Percentiles rank a stretch among this genome's conserved stretches.
phyloP scores from a whole-genome alignment of 73 alveolate species.

The Tetrahymena malaccensis region DNA sequence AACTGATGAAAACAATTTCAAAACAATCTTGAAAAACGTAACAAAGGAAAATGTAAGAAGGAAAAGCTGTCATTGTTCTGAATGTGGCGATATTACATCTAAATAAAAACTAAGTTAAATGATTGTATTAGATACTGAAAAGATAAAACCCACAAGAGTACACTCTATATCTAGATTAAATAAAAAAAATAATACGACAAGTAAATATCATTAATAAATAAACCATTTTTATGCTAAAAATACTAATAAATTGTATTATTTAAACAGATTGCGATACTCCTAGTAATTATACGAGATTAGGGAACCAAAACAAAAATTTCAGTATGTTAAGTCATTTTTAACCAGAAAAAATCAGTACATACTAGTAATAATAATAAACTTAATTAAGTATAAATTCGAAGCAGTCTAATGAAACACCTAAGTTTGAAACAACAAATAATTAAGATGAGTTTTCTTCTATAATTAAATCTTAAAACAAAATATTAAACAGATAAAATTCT shows the following conservation, averaged over 20 bases:
- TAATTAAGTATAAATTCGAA: neutral
- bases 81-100: neutral
- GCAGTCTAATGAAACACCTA: neutral
- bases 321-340: neutral
- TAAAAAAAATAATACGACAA: neutral
- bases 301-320: too few species aligned
- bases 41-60: neutral
- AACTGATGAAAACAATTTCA: neutral
- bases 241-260: too few species aligned
- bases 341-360: neutral
- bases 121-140: neutral
- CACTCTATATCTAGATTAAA: neutral
- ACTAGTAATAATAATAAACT: too few species aligned
- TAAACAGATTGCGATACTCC: neutral
- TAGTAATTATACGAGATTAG: neutral
- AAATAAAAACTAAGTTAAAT: neutral
- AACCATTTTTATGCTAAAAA: too few species aligned
- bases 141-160: neutral
- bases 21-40: neutral
- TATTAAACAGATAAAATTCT: neutral
- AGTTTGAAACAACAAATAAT: neutral
- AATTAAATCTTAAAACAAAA: too few species aligned
- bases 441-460: neutral
- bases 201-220: neutral
- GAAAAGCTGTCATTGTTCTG: neutral